These are phyloP conservation scores for Musa acuminata DNA, from an alignment of 176 grass and related monocot species.

Conservation along the genomic window DNA sequence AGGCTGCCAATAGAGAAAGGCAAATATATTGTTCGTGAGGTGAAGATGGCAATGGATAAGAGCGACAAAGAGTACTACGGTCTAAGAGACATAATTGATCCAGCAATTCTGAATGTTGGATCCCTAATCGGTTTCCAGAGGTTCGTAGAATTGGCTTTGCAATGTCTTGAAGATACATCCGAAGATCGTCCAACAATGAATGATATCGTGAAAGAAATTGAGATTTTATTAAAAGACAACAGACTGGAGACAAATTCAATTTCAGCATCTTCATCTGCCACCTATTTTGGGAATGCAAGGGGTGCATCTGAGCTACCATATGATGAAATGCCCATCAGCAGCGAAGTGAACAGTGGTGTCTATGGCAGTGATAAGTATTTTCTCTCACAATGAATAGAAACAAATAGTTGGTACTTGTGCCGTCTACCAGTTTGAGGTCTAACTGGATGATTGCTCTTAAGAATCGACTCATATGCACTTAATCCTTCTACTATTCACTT, in stretches of 20 bases:
- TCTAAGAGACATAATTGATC: slow-evolving; percentile 51
- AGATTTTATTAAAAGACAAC: slow-evolving; percentile 52
- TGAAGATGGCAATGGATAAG: slow-evolving; percentile 36
- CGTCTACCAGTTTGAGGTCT: no score
- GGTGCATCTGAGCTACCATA: slow-evolving; percentile 44
- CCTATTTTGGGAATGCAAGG: slow-evolving; percentile 36
- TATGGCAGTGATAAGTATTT: slow-evolving; percentile 68
- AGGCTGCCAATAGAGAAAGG: slow-evolving; percentile 69
- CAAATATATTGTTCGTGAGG: slow-evolving; percentile 63
- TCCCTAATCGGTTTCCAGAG: slow-evolving; percentile 46
- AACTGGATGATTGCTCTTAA: no score
- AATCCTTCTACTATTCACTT: no score
- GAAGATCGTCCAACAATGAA: slow-evolving; percentile 53
- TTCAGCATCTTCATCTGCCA: slow-evolving; percentile 45
- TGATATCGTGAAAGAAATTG: slow-evolving; percentile 76
- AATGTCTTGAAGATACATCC: slow-evolving; percentile 47
- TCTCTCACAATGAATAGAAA: background rate
- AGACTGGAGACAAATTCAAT: slow-evolving; percentile 39
- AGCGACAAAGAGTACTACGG: slow-evolving; percentile 58
- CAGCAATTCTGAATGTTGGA: slow-evolving; percentile 37
- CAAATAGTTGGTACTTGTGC: no score
- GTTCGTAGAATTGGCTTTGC: slow-evolving; percentile 54
- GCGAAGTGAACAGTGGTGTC: slow-evolving; percentile 46
- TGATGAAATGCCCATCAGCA: slow-evolving; percentile 40
- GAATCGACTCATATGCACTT: no score